These are phyloP conservation scores for Ananas comosus DNA, from an alignment of 176 grass and related monocot species.

Conservation along the genomic window DNA sequence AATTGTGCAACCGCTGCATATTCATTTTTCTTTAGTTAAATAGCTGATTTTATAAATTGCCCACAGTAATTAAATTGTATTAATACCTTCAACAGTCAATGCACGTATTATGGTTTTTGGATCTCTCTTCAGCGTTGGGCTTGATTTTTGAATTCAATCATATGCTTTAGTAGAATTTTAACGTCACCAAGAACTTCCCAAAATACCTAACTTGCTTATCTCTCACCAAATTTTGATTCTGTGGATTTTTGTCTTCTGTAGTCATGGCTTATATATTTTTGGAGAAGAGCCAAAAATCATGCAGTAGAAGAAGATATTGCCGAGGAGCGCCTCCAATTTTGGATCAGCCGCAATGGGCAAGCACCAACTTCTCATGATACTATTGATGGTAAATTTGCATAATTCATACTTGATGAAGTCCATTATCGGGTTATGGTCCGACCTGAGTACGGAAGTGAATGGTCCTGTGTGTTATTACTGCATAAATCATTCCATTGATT, in stretches of 20 bases:
- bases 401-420: constrained; percentile 3
- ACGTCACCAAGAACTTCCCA: neutral
- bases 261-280: constrained; percentile 95
- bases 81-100: neutral
- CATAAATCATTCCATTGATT: too few relatives aligned
- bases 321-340: constrained; percentile 90
- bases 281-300: constrained; percentile 88
- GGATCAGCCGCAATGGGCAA: constrained; percentile 57
- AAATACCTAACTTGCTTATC: neutral
- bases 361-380: constrained; percentile 87
- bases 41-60: neutral
- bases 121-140: neutral
- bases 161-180: neutral
- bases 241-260: constrained; percentile 21
- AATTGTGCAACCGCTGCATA: too few relatives aligned
- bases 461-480: too few relatives aligned
- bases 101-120: neutral
- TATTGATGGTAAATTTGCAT: constrained; percentile 65
- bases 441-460: too few relatives aligned
- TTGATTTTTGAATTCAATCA: neutral
- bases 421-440: too few relatives aligned
- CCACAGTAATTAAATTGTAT: neutral
- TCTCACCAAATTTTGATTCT: neutral
- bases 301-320: constrained; percentile 95
- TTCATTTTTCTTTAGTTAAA: too few relatives aligned